Base-by-base conservation (phyloP, 495 filamentous ascomycete species). In the Penicillium pancosmium region DNA sequence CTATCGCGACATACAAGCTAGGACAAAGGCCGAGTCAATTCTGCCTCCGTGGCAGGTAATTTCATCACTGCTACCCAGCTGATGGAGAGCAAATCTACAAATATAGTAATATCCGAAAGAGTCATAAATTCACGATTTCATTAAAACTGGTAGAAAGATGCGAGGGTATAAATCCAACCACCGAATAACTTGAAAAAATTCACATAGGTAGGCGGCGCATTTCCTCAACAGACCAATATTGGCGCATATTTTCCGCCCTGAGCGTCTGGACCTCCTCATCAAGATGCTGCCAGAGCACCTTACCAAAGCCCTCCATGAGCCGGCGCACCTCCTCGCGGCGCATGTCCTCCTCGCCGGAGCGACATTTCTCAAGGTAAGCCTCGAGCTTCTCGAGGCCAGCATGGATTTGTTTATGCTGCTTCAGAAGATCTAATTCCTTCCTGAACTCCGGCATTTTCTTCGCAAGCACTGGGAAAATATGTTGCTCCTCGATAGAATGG, bases 331-430 rank as follows among this genome's bases (percentile, higher is more conserved):
- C 84, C 16, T 68, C 71, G 67, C 92, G 73, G 52, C 88, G 82
- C 64, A 96, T 65, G 59, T 92, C 90, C 59, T 71, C 70, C 75
- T 90, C 86, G 15, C 90, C 86, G 23, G 67, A 74, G 41, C 76
- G 78, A 66, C 90, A 93, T 47, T 73, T 74, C 44, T 79, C 67
- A 27, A 96, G 69, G 72, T 95, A 96, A 33, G 68, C 79, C 67
- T 85, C 80, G 38, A 96, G 78, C 58, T 80, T 79, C 19, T 92
- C 93, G 70, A 96, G 79, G 3, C 92, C 93, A 2, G 76, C 73
- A 70, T 97, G 93, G 46, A 97, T 97, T 69, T 85, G 73, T 59
- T 80, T 79, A 66, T 97, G 93, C 74, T 97, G 92, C n/a, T 73
- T 78, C 46, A 93, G 66, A 41, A 96, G 70, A 69, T 91, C 82